A percentile compares a stretch with the other conserved stretches of the same genome.
Conservation (phyloP, 768 basidiomycete species). For the Mycena capillaripes region DNA sequence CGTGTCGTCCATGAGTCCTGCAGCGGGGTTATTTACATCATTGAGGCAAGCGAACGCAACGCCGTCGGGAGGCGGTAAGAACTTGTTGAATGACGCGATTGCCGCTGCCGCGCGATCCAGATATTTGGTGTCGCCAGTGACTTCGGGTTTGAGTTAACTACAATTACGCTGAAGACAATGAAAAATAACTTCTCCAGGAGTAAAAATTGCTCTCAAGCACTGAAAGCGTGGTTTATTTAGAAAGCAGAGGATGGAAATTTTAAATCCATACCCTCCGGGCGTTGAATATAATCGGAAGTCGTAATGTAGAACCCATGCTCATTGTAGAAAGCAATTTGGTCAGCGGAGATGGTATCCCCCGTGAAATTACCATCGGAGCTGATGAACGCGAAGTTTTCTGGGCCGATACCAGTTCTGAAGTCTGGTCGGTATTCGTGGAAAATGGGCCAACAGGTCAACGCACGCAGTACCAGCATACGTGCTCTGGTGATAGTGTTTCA, state of each 20-base stretch:
- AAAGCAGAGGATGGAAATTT: background rate
- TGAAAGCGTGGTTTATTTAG: background rate
- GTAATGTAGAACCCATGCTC: constrained; percentile 77
- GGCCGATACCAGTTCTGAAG: constrained; percentile 81
- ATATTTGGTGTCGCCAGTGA: constrained; percentile 80
- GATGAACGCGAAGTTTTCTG: constrained; percentile 75
- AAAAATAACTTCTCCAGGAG: constrained; percentile 67
- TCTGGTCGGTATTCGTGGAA: background rate
- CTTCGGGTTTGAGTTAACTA: constrained; percentile 32
- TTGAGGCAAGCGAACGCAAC: constrained; percentile 70
- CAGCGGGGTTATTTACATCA: constrained; percentile 64
- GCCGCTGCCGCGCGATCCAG: constrained; percentile 73
- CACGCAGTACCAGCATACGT: constrained; percentile 81
- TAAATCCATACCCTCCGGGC: constrained; percentile 62
- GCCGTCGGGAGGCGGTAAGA: constrained; percentile 49
- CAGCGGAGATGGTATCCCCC: constrained; percentile 54
- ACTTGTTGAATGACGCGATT: constrained; percentile 71
- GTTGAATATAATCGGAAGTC: constrained; percentile 67
- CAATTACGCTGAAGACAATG: background rate
- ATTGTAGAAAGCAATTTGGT: constrained; percentile 66
- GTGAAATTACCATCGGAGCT: constrained; percentile 76
- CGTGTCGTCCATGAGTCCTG: constrained; percentile 70
- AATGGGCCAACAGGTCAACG: constrained; percentile 38
- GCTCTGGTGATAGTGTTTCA: constrained; percentile 53
- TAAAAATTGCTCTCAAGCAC: constrained; percentile 88